phyloP scores from a whole-genome alignment of 148 eudicot species.

The Pouteria glomerata region DNA sequence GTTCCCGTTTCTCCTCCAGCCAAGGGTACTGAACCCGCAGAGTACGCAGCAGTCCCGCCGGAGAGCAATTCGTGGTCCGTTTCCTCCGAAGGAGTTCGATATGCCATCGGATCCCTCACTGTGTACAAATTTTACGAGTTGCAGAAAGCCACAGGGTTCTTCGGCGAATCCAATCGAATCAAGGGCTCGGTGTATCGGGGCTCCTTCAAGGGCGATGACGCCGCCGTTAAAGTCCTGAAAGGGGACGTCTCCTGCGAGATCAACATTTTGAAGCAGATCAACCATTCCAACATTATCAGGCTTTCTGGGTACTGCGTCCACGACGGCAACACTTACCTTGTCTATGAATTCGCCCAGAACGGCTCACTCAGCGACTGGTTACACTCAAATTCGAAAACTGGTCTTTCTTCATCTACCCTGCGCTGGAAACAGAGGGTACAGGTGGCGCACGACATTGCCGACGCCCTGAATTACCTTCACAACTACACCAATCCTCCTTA shows the following conservation, averaged over 20 bases:
- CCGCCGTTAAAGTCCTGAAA: conserved; percentile 69
- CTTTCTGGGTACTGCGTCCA: conserved; percentile 67
- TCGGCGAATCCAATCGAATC: conserved; percentile 46
- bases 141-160: conserved; percentile 61
- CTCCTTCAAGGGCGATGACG: conserved; percentile 60
- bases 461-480: conserved; percentile 83
- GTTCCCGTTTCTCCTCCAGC: no score
- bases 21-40: conserved; percentile 14
- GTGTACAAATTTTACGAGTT: conserved; percentile 59
- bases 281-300: conserved; percentile 70
- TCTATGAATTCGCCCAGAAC: conserved; percentile 71
- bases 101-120: conserved; percentile 60
- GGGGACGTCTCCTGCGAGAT: conserved; percentile 76
- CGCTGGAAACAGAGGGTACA: conserved; percentile 80
- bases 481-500: conserved; percentile 71
- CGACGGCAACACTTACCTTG: conserved; percentile 75
- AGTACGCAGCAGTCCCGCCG: conserved; percentile 16
- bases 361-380: conserved; percentile 81
- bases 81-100: conserved; percentile 40
- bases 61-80: conserved; percentile 39
- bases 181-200: conserved; percentile 80
- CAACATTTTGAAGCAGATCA: conserved; percentile 53
- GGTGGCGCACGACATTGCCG: conserved; percentile 67
- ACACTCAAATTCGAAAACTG: conserved; percentile 31
- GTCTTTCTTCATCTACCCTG: conserved; percentile 41